phyloP scores from a whole-genome alignment of 2,329 filamentous ascomycete genomes.

The Coleophoma cylindrospora region DNA sequence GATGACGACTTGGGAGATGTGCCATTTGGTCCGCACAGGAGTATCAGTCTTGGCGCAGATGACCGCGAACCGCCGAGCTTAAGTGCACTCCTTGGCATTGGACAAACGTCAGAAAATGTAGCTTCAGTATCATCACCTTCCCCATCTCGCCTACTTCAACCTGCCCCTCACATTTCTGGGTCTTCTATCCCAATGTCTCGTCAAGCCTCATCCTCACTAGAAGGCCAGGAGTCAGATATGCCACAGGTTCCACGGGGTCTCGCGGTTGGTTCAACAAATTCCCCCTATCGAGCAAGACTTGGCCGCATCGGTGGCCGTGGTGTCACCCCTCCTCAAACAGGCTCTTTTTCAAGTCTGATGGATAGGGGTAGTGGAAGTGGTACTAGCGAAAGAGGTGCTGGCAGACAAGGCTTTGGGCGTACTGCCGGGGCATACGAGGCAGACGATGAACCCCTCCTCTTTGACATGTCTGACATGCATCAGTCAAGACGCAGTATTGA shows the following conservation, averaged over 20 bases:
- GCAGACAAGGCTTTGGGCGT: conserved; percentile 38
- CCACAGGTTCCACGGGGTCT: conserved; percentile 19
- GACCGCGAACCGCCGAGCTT: conserved; percentile 60
- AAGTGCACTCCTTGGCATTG: conserved; percentile 52
- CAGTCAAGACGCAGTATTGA: conserved; percentile 54
- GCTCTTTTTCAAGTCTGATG: conserved; percentile 28
- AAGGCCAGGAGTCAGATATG: conserved; percentile 17
- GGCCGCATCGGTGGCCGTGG: conserved; percentile 25
- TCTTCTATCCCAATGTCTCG: conserved; percentile 17
- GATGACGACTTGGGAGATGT: conserved; percentile 56
- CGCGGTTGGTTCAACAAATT: conserved; percentile 20
- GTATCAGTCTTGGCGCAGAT: conserved; percentile 62
- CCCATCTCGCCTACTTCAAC: conserved; percentile 25
- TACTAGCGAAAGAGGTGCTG: conserved; percentile 28
- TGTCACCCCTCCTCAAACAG: conserved; percentile 23
- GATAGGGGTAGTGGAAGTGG: conserved; percentile 25
- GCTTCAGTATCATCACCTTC: conserved; percentile 21
- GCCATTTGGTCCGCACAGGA: conserved; percentile 57
- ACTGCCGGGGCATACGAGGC: conserved; percentile 39
- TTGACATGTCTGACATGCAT: conserved; percentile 66
- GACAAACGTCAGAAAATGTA: conserved; percentile 33
- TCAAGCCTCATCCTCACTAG: conserved; percentile 22
- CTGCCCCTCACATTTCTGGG: conserved; percentile 24
- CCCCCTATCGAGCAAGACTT: conserved; percentile 23
- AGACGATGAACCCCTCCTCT: conserved; percentile 66